These are phyloP conservation scores for Auricularia heimuer DNA, from an alignment of 768 basidiomycete genomes.

Conservation along the genomic window DNA sequence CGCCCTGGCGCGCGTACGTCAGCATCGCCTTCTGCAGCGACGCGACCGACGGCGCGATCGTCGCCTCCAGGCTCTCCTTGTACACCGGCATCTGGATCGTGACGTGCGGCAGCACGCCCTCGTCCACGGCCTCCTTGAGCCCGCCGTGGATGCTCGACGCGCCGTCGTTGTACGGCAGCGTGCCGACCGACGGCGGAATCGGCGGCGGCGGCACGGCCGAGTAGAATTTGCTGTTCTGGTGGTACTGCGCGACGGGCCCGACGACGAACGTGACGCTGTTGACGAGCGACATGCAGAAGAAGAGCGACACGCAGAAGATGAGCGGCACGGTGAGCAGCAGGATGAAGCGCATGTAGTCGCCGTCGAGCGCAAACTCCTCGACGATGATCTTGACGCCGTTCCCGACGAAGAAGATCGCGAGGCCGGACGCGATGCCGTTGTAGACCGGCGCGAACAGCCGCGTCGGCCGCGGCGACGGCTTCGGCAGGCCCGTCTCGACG, in stretches of 20 bases:
- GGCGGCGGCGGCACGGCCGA: slow-evolving; percentile 34
- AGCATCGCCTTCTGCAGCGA: slow-evolving; percentile 52
- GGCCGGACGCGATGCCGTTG: slow-evolving; percentile 26
- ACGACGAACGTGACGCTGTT: slow-evolving; percentile 20
- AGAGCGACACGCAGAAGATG: slow-evolving; percentile 38
- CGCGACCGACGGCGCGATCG: slow-evolving; percentile 41
- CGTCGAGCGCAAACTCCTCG: slow-evolving; percentile 41
- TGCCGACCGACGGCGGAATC: slow-evolving; percentile 9
- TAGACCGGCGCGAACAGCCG: slow-evolving; percentile 29
- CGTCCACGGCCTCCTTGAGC: slow-evolving; percentile 26
- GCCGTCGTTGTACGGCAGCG: neutral
- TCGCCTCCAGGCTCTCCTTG: slow-evolving; percentile 43
- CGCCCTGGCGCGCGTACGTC: slow-evolving; percentile 55
- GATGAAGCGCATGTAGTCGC: slow-evolving; percentile 31
- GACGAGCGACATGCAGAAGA: slow-evolving; percentile 35
- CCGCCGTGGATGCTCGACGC: neutral
- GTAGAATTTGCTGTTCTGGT: slow-evolving; percentile 44
- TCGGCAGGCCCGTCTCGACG: slow-evolving; percentile 21
- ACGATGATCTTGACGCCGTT: slow-evolving; percentile 55
- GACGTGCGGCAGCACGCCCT: slow-evolving; percentile 36
- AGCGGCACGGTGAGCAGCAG: slow-evolving; percentile 32
- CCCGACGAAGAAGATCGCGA: slow-evolving; percentile 46
- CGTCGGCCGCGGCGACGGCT: slow-evolving; percentile 17
- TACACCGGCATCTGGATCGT: slow-evolving; percentile 52
- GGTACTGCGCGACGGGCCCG: slow-evolving; percentile 44